Evolutionary conservation across 2,329 filamentous ascomycete genomes (phyloP), one percentile per base, ranked within the genome.

Genomic region (Ascochyta clinopodiicola): DNA sequence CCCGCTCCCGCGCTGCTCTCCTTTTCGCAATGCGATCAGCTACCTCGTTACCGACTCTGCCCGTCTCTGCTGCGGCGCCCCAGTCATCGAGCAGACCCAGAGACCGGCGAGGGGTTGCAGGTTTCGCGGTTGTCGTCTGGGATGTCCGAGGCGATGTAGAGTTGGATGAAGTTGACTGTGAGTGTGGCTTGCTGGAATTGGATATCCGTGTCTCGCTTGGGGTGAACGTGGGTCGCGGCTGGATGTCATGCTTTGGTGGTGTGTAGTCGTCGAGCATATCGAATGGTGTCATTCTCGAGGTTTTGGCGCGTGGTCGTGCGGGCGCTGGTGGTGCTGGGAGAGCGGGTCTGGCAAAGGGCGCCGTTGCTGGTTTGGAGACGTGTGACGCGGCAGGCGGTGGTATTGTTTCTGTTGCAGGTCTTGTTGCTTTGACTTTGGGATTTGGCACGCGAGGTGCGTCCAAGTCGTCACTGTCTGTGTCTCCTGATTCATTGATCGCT

Each of bases 401-500:
- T 19, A 4, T 34, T 13, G 27, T 36, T 17, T 19, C 21, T 21
- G 4, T 35, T 3, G 15, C 3, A 25, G 29, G 27, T 22, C 24
- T 7, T 24, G 38, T 19, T 37, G 24, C 32, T 19, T 34, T 15
- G 12, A 24, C 6, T 25, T n/a, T 48, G 9, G 47, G 19, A 4
- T 54, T 63, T 50, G 50, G 35, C 9, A 56, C 34, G 4, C 31
- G 60, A 7, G 60, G 61, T 4, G 58, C 57, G 50, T 74, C 67
- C 13, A 74, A 55, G 45, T 74, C 70, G 13, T 73, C 69, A 47
- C 67, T 69, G 34, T 73, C 70, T 22, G 65, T 66, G n/a, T 61
- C 61, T 21, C 47, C 45, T 17, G 42, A 22, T 27, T 31, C 29
- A 13, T 4, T 42, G 22, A 19, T 27, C 6, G 15, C 5, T 21